Base-by-base conservation (phyloP, 306 rosid species). In the Vigna trinervia region DNA sequence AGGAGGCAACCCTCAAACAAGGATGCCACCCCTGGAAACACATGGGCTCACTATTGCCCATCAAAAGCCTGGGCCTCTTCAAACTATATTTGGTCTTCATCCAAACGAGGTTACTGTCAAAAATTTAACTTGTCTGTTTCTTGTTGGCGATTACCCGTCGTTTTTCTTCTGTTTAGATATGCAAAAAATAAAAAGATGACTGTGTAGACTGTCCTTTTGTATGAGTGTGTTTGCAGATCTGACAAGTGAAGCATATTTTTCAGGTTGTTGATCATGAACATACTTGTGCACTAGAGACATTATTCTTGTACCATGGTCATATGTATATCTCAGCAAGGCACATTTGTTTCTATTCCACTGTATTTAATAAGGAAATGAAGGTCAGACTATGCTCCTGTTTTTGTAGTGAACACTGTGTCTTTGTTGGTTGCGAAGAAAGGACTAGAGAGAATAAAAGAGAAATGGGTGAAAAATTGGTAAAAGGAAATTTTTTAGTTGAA, bases 361-460 rank as follows among this genome's bases (percentile, higher is more conserved):
- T 95, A 78, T 92, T 96, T 11, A 95, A 92, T 11, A 95, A 92
- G 88, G 97, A 95, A 89, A 95, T 95, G 90, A 95, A 95, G 98
- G 98, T 92, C 61, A 86, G 90, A 20, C 51, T 64, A 64, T 64
- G 43, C 32, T 64, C 11, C 32, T 64, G 19, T 39, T 64, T 39
- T 64, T 39, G 68, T 61, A 59, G 64, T 58, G 64, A 8, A 54
- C 12, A 54, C 30, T 52, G 8, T 1, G 11, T 0, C 11, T 36
- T 39, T 39, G 45, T 39, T 39, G 10, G 11, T 8, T 39, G 45
- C 3, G 11, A 2, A 8, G 11, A 8, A 39, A 39, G 11, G 11
- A 39, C 8, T 8, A 1, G 2, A 39, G 45, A 39, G 8, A 5
- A 7, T 6, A 0, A 36, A 36, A 36, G 9, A 36, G 41, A 5